These are phyloP conservation scores for Cordyceps javanica DNA, from an alignment of 2,329 filamentous ascomycete genomes.

Conservation along the genomic window DNA sequence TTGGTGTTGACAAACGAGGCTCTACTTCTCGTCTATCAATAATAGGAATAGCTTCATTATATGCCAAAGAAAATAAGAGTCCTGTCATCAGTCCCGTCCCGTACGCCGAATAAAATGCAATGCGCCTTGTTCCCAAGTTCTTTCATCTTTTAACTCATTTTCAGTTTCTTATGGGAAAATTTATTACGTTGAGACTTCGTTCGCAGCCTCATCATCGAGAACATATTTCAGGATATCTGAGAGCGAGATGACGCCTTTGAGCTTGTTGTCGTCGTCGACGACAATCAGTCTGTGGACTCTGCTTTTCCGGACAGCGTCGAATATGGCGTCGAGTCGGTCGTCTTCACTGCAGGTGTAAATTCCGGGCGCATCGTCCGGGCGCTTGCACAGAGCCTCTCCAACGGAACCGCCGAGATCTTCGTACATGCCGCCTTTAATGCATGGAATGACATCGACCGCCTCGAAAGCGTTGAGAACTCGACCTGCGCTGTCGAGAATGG, in stretches of 20 bases:
- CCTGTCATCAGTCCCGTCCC: not conserved
- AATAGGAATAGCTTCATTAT: not conserved
- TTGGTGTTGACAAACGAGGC: not conserved
- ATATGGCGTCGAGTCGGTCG: conserved; percentile 90
- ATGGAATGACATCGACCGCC: conserved; percentile 91
- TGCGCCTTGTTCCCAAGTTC: not conserved
- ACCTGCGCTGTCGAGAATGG: conserved; percentile 74
- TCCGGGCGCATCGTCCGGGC: conserved; percentile 85
- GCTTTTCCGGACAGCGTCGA: conserved; percentile 92
- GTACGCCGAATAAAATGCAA: conserved; percentile 8
- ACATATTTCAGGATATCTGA: conserved; percentile 97
- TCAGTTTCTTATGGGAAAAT: not conserved
- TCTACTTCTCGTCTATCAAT: conserved; percentile 3
- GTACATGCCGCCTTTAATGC: conserved; percentile 89
- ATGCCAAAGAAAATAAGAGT: conserved; percentile 1
- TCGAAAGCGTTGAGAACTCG: conserved; percentile 93
- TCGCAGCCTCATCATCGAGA: conserved; percentile 66
- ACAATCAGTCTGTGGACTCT: conserved; percentile 89
- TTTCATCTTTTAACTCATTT: not conserved
- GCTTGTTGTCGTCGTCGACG: conserved; percentile 79
- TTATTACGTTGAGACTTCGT: conserved; percentile 23
- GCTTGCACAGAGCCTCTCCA: conserved; percentile 80
- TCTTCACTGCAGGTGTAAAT: conserved; percentile 94
- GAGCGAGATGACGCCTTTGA: conserved; percentile 85
- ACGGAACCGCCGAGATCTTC: conserved; percentile 83